phyloP scores from a whole-genome alignment of 306 rosid species.

The Carpinus fangiana region DNA sequence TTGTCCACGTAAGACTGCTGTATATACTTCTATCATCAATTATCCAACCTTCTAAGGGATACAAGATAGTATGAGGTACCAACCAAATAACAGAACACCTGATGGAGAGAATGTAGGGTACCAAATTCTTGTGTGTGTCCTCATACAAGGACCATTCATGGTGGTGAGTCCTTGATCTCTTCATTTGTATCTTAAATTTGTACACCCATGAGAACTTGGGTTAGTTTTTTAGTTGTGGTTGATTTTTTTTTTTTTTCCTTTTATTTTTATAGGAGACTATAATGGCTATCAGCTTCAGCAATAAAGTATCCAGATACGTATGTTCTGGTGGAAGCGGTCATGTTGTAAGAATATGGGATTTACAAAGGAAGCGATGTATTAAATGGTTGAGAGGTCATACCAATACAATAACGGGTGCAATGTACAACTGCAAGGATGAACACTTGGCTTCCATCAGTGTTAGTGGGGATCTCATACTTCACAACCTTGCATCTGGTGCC shows the following conservation, averaged over 20 bases:
- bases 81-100: not conserved
- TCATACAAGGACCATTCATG: not conserved
- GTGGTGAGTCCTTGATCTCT: slow-evolving; percentile 22
- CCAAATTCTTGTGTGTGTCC: slow-evolving; percentile 7
- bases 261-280: slow-evolving; percentile 67
- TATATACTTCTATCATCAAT: not conserved
- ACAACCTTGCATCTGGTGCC: slow-evolving; percentile 94
- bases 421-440: slow-evolving; percentile 94
- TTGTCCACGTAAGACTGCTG: not conserved
- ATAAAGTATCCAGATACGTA: slow-evolving; percentile 89
- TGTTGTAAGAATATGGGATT: slow-evolving; percentile 97
- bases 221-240: slow-evolving; percentile 13
- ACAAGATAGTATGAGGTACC: not conserved
- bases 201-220: slow-evolving; percentile 14
- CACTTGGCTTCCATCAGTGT: slow-evolving; percentile 97
- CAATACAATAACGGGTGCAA: slow-evolving; percentile 81
- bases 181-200: slow-evolving; percentile 17
- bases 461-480: slow-evolving; percentile 91
- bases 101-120: not conserved
- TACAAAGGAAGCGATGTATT: slow-evolving; percentile 91
- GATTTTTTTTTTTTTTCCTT: not conserved
- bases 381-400: slow-evolving; percentile 94
- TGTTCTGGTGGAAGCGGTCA: slow-evolving; percentile 97
- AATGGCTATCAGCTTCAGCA: slow-evolving; percentile 83
- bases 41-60: not conserved